Evolutionary conservation across 108 stramenopile species (phyloP), one percentile per base, ranked within the genome.

Genomic region (Cylindrotheca closterium): DNA sequence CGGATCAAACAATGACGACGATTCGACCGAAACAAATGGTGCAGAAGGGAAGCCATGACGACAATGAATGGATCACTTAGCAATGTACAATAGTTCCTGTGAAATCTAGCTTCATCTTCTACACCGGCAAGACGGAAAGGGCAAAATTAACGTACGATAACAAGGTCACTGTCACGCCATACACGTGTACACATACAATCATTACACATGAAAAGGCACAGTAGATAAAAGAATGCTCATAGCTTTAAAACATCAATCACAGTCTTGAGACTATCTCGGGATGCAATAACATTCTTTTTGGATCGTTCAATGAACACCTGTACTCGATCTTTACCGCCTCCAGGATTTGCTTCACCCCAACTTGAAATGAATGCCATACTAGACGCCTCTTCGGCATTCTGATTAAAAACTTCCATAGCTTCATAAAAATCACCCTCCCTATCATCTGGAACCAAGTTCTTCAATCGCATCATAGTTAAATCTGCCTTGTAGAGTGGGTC

Each of bases 281-380:
- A 65, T 1, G 53, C 77, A 42, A 79, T 65, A 7, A 89, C 88
- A 75, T 93, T 83, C 33, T 82, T 86, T 75, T 75, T 84, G n/a
- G 85, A 71, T 26, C 92, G 84, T 53, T 93, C 92, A 55, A 93
- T 89, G 61, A 91, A 93, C 12, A 85, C 58, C 22, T 73, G 62
- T 4, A 93, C 84, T 27, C 91, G 70, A 76, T 88, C 85, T 32
- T 93, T 89, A 54, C 88, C 88, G 23, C 92, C 92, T 45, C 71
- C 71, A 0, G 92, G 92, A 66, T 93, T 93, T 2, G 92, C 84
- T 56, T 93, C 92, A 3, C 89, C 92, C 92, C 92, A 93, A 70
- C 80, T 82, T 8, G 81, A 83, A 18, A 91, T 67, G 62, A 80
- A 93, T 8, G 92, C 92, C 83, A 86, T 89, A 12, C 73, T 63